phyloP scores from a whole-genome alignment of 2,329 filamentous ascomycete species.

The Westerdykella sp. region DNA sequence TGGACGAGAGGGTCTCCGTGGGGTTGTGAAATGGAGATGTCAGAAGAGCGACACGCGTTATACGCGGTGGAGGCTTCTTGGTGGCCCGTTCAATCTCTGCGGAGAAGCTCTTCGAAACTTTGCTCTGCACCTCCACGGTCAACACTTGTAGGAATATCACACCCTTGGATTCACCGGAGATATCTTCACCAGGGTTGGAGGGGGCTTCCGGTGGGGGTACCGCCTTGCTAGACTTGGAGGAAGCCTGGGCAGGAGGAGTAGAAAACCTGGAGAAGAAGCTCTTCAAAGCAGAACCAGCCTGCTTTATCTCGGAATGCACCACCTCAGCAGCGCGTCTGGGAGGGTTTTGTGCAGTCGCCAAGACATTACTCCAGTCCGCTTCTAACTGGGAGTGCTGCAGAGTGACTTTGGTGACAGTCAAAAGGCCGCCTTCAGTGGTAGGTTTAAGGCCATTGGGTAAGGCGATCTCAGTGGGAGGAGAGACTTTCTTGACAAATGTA shows the following conservation, averaged over 20 bases:
- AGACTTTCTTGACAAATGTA: slow-evolving; percentile 74
- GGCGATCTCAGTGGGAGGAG: slow-evolving; percentile 64
- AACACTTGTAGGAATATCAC: slow-evolving; percentile 86
- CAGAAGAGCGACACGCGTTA: slow-evolving; percentile 76
- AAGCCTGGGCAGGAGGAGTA: slow-evolving; percentile 14
- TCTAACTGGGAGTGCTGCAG: slow-evolving; percentile 88
- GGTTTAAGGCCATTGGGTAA: slow-evolving; percentile 76
- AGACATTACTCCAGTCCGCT: slow-evolving; percentile 77
- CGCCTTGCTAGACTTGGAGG: slow-evolving; percentile 17
- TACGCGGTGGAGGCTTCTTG: slow-evolving; percentile 90
- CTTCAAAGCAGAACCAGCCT: slow-evolving; percentile 27
- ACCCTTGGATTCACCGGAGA: slow-evolving; percentile 63
- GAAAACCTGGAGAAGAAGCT: slow-evolving; percentile 39
- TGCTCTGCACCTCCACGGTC: slow-evolving; percentile 74
- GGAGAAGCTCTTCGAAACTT: slow-evolving; percentile 64
- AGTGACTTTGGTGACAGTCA: slow-evolving; percentile 76
- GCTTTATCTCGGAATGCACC: slow-evolving; percentile 32
- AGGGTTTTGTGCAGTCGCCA: slow-evolving; percentile 70
- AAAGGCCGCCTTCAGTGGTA: slow-evolving; percentile 77
- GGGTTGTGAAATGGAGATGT: slow-evolving; percentile 87
- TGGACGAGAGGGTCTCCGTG: slow-evolving; percentile 54
- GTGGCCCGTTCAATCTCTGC: slow-evolving; percentile 89
- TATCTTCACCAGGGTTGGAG: slow-evolving; percentile 50
- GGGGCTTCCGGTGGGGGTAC: slow-evolving; percentile 11
- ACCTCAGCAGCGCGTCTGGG: slow-evolving; percentile 29